A percentile compares a stretch with the other conserved stretches of the same genome.
These are phyloP conservation scores for Trichoderma asperellum DNA, from an alignment of 2,329 filamentous ascomycete genomes.

Conservation along the genomic window DNA sequence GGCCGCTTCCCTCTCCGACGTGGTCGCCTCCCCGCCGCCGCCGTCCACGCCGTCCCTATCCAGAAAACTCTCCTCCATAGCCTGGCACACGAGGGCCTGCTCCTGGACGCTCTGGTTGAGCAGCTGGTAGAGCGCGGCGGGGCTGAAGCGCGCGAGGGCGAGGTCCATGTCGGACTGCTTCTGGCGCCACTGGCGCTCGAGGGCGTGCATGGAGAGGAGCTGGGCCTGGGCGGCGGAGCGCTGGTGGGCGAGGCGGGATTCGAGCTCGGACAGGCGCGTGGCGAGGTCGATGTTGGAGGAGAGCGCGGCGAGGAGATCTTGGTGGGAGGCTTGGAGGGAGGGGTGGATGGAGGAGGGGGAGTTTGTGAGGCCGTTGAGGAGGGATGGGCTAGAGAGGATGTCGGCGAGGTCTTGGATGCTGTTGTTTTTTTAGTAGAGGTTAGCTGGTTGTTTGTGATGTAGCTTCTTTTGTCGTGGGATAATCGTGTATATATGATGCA, in stretches of 20 bases:
- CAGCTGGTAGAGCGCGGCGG: conserved; percentile 82
- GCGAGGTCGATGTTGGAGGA: conserved; percentile 74
- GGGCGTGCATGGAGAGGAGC: conserved; percentile 78
- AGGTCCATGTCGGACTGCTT: conserved; percentile 89
- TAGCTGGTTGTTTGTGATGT: neutral
- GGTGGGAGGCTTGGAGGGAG: conserved; percentile 67
- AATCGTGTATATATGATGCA: neutral
- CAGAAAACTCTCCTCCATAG: conserved; percentile 91
- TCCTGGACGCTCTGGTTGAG: conserved; percentile 77
- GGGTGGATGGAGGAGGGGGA: conserved; percentile 70
- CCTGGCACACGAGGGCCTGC: conserved; percentile 78
- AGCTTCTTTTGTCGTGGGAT: neutral
- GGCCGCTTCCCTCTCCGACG: conserved; percentile 77
- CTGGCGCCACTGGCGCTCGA: conserved; percentile 89
- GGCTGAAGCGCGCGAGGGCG: conserved; percentile 81
- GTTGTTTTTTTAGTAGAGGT: conserved; percentile 24
- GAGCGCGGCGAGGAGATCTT: conserved; percentile 66
- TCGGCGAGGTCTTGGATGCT: conserved; percentile 80
- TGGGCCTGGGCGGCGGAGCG: conserved; percentile 77
- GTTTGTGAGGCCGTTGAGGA: conserved; percentile 76
- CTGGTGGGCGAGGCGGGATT: conserved; percentile 60
- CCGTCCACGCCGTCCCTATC: conserved; percentile 55
- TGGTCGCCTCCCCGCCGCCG: conserved; percentile 43
- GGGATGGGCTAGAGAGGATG: conserved; percentile 64
- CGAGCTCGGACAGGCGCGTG: conserved; percentile 62